Percentiles rank a stretch among this genome's conserved stretches.
Evolutionary conservation across 176 grass and related monocot genomes (phyloP).

Genomic region (Lolium multiflorum): DNA sequence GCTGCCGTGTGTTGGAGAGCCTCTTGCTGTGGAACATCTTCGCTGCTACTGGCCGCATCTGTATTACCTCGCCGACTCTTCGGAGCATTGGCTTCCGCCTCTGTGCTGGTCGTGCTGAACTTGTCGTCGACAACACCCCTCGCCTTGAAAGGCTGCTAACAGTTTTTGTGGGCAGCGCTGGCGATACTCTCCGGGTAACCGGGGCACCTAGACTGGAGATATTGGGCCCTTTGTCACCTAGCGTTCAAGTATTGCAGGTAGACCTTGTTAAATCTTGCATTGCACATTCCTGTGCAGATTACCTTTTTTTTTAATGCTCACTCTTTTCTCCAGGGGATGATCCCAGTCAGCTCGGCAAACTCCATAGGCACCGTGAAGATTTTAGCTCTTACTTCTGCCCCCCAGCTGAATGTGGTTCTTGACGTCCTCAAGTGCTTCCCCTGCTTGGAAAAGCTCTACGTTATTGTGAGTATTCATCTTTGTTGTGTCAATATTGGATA

Average conservation of each 20-base stretch:
- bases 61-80: not conserved
- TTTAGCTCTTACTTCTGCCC: not conserved
- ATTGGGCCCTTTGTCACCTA: slow-evolving; percentile 4
- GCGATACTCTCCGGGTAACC: not conserved
- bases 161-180: not conserved
- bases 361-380: not conserved
- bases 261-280: slow-evolving; percentile 2
- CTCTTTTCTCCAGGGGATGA: not conserved
- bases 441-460: not conserved
- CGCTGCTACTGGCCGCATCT: not conserved
- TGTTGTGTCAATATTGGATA: not conserved
- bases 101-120: not conserved
- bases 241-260: not conserved
- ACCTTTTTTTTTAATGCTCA: not conserved
- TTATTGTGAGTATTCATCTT: not conserved
- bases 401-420: not conserved
- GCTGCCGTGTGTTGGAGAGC: not conserved
- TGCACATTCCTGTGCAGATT: not conserved
- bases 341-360: not conserved
- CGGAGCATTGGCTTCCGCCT: not conserved
- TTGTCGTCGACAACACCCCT: not conserved
- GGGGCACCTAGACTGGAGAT: slow-evolving; percentile 1
- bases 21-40: slow-evolving; percentile 2
- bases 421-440: slow-evolving; percentile 10
- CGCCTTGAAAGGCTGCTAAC: slow-evolving; percentile 1